Evolutionary conservation across 2,329 filamentous ascomycete genomes (phyloP).

Genomic region (Botrytis hyacinthi): DNA sequence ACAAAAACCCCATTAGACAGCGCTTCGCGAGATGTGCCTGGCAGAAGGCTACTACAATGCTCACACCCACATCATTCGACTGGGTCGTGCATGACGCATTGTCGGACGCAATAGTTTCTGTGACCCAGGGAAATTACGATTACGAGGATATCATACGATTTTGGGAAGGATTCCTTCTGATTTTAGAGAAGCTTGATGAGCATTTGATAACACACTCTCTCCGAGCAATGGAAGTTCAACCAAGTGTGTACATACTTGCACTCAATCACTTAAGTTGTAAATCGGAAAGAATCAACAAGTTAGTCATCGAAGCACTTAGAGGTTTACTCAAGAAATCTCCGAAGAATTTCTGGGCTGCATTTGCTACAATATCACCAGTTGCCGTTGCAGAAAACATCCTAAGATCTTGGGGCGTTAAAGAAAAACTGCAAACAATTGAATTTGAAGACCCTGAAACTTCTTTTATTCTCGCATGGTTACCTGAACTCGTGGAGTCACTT

Average conservation of each 20-base stretch:
- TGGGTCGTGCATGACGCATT: slow-evolving; percentile 80
- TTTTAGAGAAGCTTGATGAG: slow-evolving; percentile 71
- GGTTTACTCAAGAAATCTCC: slow-evolving; percentile 72
- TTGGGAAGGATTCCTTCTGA: slow-evolving; percentile 74
- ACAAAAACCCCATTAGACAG: slow-evolving; percentile 60
- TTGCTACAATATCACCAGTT: slow-evolving; percentile 75
- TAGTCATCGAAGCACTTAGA: slow-evolving; percentile 68
- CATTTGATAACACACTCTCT: slow-evolving; percentile 75
- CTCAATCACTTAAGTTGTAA: slow-evolving; percentile 54
- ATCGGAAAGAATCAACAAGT: slow-evolving; percentile 58
- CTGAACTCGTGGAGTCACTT: slow-evolving; percentile 74
- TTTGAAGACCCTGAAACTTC: slow-evolving; percentile 52
- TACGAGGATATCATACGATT: slow-evolving; percentile 62
- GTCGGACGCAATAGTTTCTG: slow-evolving; percentile 61
- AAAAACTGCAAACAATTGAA: slow-evolving; percentile 60
- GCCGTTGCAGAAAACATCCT: slow-evolving; percentile 84
- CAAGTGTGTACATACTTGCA: slow-evolving; percentile 63
- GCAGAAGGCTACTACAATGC: slow-evolving; percentile 55
- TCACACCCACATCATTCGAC: slow-evolving; percentile 76
- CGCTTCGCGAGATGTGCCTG: slow-evolving; percentile 68
- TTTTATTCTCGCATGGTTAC: slow-evolving; percentile 73
- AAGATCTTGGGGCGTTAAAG: slow-evolving; percentile 63
- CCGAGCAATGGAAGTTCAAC: slow-evolving; percentile 75
- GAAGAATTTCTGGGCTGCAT: slow-evolving; percentile 82
- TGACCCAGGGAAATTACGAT: slow-evolving; percentile 53